Evolutionary conservation across 192 early-diverging fungal genomes (phyloP), one percentile per base, ranked within the genome.

Genomic region (Funneliformis mosseae): DNA sequence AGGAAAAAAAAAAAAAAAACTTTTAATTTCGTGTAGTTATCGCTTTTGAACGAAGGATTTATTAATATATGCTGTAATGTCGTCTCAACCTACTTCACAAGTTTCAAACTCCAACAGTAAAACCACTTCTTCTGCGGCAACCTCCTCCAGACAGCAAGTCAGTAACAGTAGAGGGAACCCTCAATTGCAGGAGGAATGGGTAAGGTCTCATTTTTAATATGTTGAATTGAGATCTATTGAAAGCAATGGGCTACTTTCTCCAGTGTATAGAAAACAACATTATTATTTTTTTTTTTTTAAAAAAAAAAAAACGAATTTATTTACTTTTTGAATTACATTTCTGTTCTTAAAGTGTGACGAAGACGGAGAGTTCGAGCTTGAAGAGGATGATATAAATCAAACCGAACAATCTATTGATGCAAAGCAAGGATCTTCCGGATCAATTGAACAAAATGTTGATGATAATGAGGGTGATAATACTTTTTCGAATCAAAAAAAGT

Each of bases 341-440:
- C 12, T 18, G 18, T 55, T 55, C 4, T 16, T 41, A 21, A 69
- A 78, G 68, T 73, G 80, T 4, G 80, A 74, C 45, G 80, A 81
- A 18, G 71, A 81, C 61, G 80, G 80, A 6, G 80, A 81, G 28
- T 81, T 81, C 21, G 80, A 74, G 23, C 55, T 81, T 12, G 80
- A 81, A 39, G 80, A 74, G 46, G 80, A 81, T 68, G 28, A 38
- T 23, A 28, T 42, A 8, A 45, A 21, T 45, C 23, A 6, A 16
- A 42, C 27, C 0, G 23, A 25, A 68, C 33, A 77, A 7, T 79
- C 43, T 9, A 14, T 23, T 27, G 16, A 21, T 27, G 9, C 21
- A 39, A 10, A 59, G 8, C 12, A 74, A 43, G 41, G 59, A 28
- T 28, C 55, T 14, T 46, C 73, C 12, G n/a, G 33, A 42, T 18